Base-by-base conservation (phyloP, 192 early-diverging fungal genomes). In the Rhizophagus sp. region DNA sequence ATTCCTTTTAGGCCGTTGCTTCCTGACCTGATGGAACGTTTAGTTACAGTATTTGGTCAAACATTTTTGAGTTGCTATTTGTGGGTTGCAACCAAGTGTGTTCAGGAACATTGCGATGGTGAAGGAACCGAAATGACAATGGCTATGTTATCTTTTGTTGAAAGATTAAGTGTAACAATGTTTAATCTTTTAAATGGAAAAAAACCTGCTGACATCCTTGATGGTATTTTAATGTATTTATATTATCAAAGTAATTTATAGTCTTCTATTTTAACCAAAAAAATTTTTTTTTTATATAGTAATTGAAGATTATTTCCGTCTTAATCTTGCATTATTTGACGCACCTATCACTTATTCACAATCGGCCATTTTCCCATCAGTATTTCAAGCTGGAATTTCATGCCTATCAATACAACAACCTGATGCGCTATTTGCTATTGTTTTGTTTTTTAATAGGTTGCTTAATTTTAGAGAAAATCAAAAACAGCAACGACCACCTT, bases 221-320 rank as follows among this genome's bases (percentile, higher is more conserved):
- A 93, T 87, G 90, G 94, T 94, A 87, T 73, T 86, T 83, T 63
- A 39, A 41, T n/a, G 47, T 50, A 1, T 47, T 47, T 47, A 12
- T 47, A 12, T 11, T 47, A 12, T 47, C 11, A 12, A 5, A 7
- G 44, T 47, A 47, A 8, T 36, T 44, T 47, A 47, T 12, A 47
- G 44, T 47, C 44, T 0, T 44, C 44, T 30, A 78, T 13, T 66
- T 69, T 75, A 44, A 69, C 24, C 0, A 30, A 30, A 30, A 30
- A 30, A 1, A 47, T 34, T 22, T 82, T 79, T 47, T 52, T 68
- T 49, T 82, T 44, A 71, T 62, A 75, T 84, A 96, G 94, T 93
- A 24, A 80, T 94, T 63, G 93, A 95, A 82, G 94, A 96, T 67
- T 95, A 92, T 82, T 93, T 93, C 83, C 82, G 88, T 63, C 81